These are phyloP conservation scores for Stephanodiscus triporus DNA, from an alignment of 108 stramenopile species.

Conservation along the genomic window DNA sequence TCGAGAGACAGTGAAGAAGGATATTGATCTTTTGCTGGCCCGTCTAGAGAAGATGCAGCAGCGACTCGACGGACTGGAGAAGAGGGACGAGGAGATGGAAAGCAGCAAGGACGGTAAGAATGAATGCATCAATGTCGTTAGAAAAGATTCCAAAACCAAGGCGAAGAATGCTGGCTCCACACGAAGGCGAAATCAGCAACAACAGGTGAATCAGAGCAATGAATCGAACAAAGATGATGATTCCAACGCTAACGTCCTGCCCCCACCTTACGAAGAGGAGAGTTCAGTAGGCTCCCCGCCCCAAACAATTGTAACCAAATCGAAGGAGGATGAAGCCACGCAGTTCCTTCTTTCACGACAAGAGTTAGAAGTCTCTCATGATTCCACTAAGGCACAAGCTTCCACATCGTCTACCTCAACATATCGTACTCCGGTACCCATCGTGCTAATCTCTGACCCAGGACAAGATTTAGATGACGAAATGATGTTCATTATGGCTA, in stretches of 20 bases:
- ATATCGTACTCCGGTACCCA: conserved; percentile 25
- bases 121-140: not conserved
- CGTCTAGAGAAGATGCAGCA: conserved; percentile 12
- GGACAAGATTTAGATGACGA: conserved; percentile 59
- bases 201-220: not conserved
- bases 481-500: conserved; percentile 57
- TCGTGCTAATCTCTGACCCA: conserved; percentile 50
- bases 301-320: not conserved
- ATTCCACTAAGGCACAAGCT: not conserved
- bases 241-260: too few relatives aligned
- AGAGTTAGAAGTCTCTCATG: too few relatives aligned
- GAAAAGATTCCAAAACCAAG: not conserved
- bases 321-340: not conserved
- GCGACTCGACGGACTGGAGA: conserved; percentile 8
- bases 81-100: not conserved
- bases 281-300: not conserved
- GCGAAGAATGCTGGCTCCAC: not conserved
- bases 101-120: not conserved
- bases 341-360: not conserved
- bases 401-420: conserved; percentile 3
- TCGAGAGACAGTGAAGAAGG: not conserved
- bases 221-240: not conserved
- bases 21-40: conserved; percentile 1
- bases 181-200: not conserved
- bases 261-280: not conserved